Base-by-base conservation (phyloP, 257 asterid genomes). In the Solanum chiquidenum region DNA sequence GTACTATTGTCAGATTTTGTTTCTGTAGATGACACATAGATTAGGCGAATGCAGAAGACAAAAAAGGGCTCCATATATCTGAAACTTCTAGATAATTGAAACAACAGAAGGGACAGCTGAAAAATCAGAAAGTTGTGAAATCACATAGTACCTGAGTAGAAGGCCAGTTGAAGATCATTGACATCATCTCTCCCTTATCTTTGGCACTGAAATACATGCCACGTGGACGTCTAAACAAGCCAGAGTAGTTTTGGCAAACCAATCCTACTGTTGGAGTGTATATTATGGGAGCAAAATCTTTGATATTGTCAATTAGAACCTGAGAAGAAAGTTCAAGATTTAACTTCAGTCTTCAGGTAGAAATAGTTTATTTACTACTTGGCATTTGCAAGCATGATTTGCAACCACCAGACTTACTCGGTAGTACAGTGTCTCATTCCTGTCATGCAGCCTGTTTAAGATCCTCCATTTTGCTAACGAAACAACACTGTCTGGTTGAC, bases 101-200 rank as follows among this genome's bases (percentile, higher is more conserved):
- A 80, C 21, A 64, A 49, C 18, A 49, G 85, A 80, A 80, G 20
- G 27, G 68, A 8, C 34, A 80, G 69, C 69, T 46, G 69, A 80
- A 44, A 80, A 31, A 79, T 29, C 66, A 44, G 69, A 49, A 46
- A 80, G 86, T 82, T 49, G 31, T 49, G 69, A 76, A 83, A 88
- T 88, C 86, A 89, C 82, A 68, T 16, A 60, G 87, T 90, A 97
- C 99, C 98, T 97, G 93, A 74, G 88, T 89, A 83, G 94, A 90
- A 87, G 99, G 99, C 99, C 99, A 97, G 89, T 97, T 97, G 87
- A 95, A 96, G 91, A 97, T 96, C 99, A 97, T 96, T 86, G 99
- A 97, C 99, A 96, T 96, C 99, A 97, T 97, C 92, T 97, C 99
- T 88, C 99, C 99, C 94, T 94, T 97, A 88, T 97, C 99, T 92